These are phyloP conservation scores for Thamnidium elegans DNA, from an alignment of 192 early-diverging fungal genomes.

Conservation along the genomic window DNA sequence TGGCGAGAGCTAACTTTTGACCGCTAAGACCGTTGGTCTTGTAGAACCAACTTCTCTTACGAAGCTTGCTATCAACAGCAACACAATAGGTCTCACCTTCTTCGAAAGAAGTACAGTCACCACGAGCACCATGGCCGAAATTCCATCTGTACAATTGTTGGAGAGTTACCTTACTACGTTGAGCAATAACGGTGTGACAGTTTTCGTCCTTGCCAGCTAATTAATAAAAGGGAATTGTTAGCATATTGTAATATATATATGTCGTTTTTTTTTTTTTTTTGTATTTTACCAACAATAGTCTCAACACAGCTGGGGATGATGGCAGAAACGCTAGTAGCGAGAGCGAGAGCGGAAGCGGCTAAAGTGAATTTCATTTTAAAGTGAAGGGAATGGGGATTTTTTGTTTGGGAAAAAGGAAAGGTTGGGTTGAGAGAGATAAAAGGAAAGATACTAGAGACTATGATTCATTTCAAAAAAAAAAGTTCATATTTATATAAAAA, in stretches of 20 bases:
- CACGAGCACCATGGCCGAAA: conserved; percentile 1
- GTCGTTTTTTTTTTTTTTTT: too few species aligned
- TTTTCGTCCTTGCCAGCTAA: conserved; percentile 10
- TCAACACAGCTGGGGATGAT: conserved; percentile 8
- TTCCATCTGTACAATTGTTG: conserved; percentile 11
- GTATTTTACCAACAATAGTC: conserved; percentile 12
- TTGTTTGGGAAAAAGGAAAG: neutral
- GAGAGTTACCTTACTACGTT: neutral
- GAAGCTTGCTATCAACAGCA: neutral
- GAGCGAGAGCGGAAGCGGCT: conserved; percentile 23
- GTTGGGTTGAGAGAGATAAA: neutral
- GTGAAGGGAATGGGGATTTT: conserved; percentile 12
- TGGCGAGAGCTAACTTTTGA: conserved; percentile 14
- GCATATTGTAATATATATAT: neutral
- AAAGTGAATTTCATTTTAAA: conserved; percentile 36
- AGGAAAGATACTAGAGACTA: neutral
- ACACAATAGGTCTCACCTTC: conserved; percentile 24
- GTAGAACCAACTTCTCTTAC: conserved; percentile 17
- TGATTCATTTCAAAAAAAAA: too few species aligned
- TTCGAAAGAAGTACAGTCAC: conserved; percentile 12
- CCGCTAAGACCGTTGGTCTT: neutral
- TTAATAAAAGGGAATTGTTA: too few species aligned
- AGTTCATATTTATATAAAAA: conserved; percentile 8
- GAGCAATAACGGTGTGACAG: conserved; percentile 14
- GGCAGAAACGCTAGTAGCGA: conserved; percentile 18